Base-by-base conservation (phyloP, 202 grass and related monocot species). In the Schoenoplectus triqueter region DNA sequence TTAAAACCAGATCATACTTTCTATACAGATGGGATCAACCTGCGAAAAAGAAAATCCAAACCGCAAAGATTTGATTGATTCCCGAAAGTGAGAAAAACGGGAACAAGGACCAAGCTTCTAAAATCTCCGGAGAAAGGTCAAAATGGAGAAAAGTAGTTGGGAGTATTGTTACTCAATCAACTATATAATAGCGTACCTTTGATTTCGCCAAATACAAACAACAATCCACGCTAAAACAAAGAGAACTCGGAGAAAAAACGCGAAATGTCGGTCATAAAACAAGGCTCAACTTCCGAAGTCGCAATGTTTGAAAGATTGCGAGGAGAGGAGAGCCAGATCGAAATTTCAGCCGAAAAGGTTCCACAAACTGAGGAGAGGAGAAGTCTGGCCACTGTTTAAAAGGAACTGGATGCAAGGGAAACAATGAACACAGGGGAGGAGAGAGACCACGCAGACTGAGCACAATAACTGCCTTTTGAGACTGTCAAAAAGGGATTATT, bases 381-480 rank as follows among this genome's bases (percentile, higher is more conserved):
- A 47, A 50, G 31, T 31, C 79, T 51, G 80, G 44, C 10, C 22
- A 67, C 80, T 51, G 80, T 54, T 47, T 17, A 52, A 82, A 82
- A 52, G 79, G 13, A 67, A 82, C 7, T 22, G 60, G 63, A 67
- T 3, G 42, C 41, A 83, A 64, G 81, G 63, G 15, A 83, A 69
- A 69, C 63, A 83, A 55, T 52, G 64, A 68, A 48, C 44, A 18
- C 10, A 83, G 78, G 13, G 59, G 22, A 17, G 10, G 61, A 82
- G 80, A 52, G 52, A 81, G 44, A 10, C 18, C 47, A 74, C 71
- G 68, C 41, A 70, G 18, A 73, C 45, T 73, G 10, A 77, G 50
- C 5, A 69, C 11, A 83, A 40, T 83, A 55, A 83, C 64, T 18
- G 65, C 42, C 80, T 69, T 83, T 83, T 54, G 80, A 83, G 80